Evolutionary conservation across 208 protist genomes (phyloP).

Genomic region (Naegleria lovaniensis): DNA sequence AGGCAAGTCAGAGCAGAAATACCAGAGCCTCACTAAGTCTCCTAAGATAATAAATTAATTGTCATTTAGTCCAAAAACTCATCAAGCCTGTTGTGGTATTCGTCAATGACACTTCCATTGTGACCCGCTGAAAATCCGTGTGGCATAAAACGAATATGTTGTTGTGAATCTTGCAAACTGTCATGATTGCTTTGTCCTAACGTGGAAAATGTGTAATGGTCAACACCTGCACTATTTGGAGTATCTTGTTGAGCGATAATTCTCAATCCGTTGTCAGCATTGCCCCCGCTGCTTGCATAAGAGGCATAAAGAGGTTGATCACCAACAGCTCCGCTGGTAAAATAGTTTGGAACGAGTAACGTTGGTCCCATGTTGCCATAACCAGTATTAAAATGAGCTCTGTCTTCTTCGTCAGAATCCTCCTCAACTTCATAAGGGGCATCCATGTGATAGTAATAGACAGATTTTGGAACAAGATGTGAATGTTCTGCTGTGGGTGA

Average conservation of each 20-base stretch:
- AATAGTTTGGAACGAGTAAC: background rate
- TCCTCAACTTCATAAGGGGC: background rate
- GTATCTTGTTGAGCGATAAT: background rate
- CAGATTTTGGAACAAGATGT: background rate
- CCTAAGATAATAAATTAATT: slow-evolving; percentile 5
- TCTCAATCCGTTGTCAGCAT: background rate
- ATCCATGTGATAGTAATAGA: background rate
- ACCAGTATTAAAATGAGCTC: background rate
- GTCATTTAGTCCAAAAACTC: background rate
- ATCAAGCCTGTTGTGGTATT: background rate
- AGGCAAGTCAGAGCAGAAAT: background rate
- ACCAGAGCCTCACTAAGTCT: background rate
- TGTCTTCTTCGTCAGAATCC: background rate
- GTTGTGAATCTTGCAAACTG: background rate
- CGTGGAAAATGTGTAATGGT: no score
- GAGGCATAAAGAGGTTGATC: background rate
- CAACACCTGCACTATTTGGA: no score
- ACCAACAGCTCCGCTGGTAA: background rate
- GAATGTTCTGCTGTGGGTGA: background rate
- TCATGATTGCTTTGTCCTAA: background rate
- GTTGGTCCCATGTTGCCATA: background rate
- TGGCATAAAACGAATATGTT: background rate
- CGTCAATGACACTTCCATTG: background rate
- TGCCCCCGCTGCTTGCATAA: background rate
- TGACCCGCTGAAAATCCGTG: background rate